Conservation (phyloP, 192 early-diverging fungal genomes). For the Coemansia sp. region DNA sequence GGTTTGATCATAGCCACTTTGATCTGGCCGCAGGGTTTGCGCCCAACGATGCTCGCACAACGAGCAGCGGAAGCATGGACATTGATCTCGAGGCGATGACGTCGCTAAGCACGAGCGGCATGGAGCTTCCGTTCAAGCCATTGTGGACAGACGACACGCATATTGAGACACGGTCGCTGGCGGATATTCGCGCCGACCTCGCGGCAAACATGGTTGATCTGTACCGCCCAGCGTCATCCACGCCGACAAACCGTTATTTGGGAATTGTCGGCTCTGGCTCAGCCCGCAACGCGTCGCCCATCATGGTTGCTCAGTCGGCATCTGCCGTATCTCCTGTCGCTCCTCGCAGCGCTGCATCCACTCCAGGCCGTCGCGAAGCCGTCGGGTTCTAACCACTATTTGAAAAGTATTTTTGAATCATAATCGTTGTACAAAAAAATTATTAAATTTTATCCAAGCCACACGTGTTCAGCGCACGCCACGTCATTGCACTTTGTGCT, state of each 20-base stretch:
- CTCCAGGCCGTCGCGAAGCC: slow-evolving; percentile 41
- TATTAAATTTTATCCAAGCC: neutral
- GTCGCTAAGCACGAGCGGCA: slow-evolving; percentile 27
- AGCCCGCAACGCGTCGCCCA: slow-evolving; percentile 31
- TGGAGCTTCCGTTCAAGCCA: slow-evolving; percentile 43
- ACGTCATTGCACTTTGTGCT: neutral
- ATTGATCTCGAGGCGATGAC: slow-evolving; percentile 42
- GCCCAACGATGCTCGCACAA: neutral
- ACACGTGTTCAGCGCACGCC: neutral
- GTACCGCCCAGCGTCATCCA: slow-evolving; percentile 46
- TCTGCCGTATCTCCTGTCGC: slow-evolving; percentile 33
- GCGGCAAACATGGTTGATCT: slow-evolving; percentile 14
- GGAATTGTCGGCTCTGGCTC: neutral
- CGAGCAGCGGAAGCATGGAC: slow-evolving; percentile 15
- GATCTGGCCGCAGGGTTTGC: neutral
- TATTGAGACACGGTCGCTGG: slow-evolving; percentile 43
- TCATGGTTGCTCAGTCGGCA: slow-evolving; percentile 7
- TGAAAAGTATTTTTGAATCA: neutral
- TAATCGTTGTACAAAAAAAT: slow-evolving; percentile 2
- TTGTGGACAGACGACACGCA: slow-evolving; percentile 39
- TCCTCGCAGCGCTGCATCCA: slow-evolving; percentile 51
- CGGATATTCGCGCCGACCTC: slow-evolving; percentile 25
- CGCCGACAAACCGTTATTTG: slow-evolving; percentile 31
- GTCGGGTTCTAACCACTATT: slow-evolving; percentile 21
- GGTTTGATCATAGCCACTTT: neutral